Evolutionary conservation across 768 basidiomycete genomes (phyloP), one percentile per base, ranked within the genome.

Genomic region (Rhizopogon vinicolor): DNA sequence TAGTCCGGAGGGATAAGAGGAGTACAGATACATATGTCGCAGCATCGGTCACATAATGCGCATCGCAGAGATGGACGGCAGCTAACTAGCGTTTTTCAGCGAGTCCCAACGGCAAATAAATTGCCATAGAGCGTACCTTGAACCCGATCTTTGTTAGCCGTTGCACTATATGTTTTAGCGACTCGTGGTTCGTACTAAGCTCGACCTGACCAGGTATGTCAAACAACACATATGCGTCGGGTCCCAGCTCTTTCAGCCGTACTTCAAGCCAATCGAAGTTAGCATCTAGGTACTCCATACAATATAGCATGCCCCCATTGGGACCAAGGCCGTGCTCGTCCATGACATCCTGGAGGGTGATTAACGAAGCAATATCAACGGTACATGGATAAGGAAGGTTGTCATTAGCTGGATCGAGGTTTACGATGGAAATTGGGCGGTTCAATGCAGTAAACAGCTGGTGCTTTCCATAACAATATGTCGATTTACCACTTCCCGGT

Each of bases 171-270:
- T 76, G 78, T 74, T 90, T 93, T 62, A 98, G 66, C 63, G 92
- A 93, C 7, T 87, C 85, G 68, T 98, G 96, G 67, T 96, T 97
- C 51, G 97, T 99, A 70, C 91, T 93, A 45, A 99, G 75, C 70
- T 99, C 97, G 51, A 98, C 97, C 74, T 99, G 97, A 1, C 97
- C 97, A 0, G 97, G 94, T 5, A 97, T 81, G 69, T 99, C 97
- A 69, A 99, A 97, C 39, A 99, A 76, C 40, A 98, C 81, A 70
- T 96, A 98, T 22, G 85, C 84, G 59, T 91, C 89, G 28, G 76
- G 74, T 16, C 84, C 87, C 19, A 89, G 74, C 63, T 81, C 84
- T 52, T 73, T 75, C 62, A 94, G 68, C 39, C 81, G 74, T 52
- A 79, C 82, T 69, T 91, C 83, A 9, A 96, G 77, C 86, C 89